Conservation (phyloP, 1,284 basidiomycete species). For the Rhodotorula mucilaginosa region DNA sequence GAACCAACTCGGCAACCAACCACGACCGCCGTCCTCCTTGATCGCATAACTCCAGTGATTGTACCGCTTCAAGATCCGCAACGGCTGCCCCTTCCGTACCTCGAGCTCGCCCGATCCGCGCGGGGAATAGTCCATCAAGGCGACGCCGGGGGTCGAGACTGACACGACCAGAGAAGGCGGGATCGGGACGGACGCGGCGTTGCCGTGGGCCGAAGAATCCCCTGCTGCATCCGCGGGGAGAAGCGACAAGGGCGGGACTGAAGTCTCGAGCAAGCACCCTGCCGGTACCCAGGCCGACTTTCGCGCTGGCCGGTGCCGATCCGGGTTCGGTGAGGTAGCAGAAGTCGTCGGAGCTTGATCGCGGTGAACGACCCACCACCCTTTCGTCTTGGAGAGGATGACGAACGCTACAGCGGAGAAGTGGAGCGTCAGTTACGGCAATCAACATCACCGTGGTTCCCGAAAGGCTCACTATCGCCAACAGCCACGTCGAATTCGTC, state of each 20-base stretch:
- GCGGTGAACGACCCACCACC: slow-evolving; percentile 98
- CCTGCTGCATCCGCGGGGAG: slow-evolving; percentile 66
- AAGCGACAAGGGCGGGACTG: slow-evolving; percentile 52
- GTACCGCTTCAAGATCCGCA: slow-evolving; percentile 94
- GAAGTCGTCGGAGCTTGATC: slow-evolving; percentile 64
- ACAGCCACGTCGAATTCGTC: slow-evolving; percentile 98
- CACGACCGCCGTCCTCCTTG: slow-evolving; percentile 82
- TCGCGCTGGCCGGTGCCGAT: slow-evolving; percentile 84
- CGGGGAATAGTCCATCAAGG: slow-evolving; percentile 90
- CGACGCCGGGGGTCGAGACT: slow-evolving; percentile 88
- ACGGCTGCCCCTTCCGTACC: slow-evolving; percentile 75
- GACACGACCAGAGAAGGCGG: slow-evolving; percentile 82
- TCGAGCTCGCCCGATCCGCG: slow-evolving; percentile 86
- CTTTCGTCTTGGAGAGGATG: slow-evolving; percentile 86
- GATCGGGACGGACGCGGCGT: slow-evolving; percentile 60
- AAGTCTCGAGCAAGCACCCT: slow-evolving; percentile 87
- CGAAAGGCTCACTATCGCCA: slow-evolving; percentile 47
- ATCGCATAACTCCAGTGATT: slow-evolving; percentile 85
- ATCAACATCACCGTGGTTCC: neutral
- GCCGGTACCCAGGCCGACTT: slow-evolving; percentile 52
- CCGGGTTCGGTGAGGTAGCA: slow-evolving; percentile 56
- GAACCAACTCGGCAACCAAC: slow-evolving; percentile 63
- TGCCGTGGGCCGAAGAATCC: neutral
- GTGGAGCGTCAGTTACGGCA: no score
- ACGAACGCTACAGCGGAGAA: slow-evolving; percentile 78